Evolutionary conservation across 2,329 filamentous ascomycete genomes (phyloP), one percentile per base, ranked within the genome.

Genomic region (Alternaria hordeiaustralica): DNA sequence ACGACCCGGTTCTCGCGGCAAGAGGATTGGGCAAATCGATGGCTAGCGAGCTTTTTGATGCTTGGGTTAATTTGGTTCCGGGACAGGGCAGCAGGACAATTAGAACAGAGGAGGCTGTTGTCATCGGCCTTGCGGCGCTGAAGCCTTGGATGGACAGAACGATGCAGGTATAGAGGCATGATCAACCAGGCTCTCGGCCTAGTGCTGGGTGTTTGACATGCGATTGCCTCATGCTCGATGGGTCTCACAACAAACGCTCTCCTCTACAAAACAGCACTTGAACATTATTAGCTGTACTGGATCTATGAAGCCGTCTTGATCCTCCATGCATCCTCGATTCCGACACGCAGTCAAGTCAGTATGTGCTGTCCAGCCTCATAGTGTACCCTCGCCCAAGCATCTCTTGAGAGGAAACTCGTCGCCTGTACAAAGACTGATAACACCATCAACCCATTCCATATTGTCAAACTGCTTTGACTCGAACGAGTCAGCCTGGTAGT

Each of bases 51-150:
- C 77, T 95, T 55, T 97, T 97, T 76, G 93, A 97, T 79, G 86
- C 90, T 70, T 96, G 92, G 92, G 85, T 96, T 18, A 92, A 97
- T 78, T 85, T 96, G 47, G 84, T 94, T 67, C 92, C 92, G 4
- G 88, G 89, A 1, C 93, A 96, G 78, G 93, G 92, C 1, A 95
- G 92, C 76, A 85, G 93, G 71, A 93, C 90, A 1, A 95, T 97
- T 65, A 84, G 92, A 65, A 96, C 93, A 0, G 93, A 96, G 71
- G 93, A 97, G 81, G 92, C 93, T 1, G 81, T 96, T 18, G 92
- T 91, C 82, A 87, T 96, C 75, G 92, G 89, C 0, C 78, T 96
- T 76, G 90, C 90, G 73, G 88, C 88, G 2, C 75, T 96, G 75
- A 87, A 89, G 74, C 84, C 71, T 28, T 80, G 77, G 64, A 60